These are phyloP conservation scores for Coniochaeta hoffmannii DNA, from an alignment of 2,329 filamentous ascomycete genomes.

Conservation along the genomic window DNA sequence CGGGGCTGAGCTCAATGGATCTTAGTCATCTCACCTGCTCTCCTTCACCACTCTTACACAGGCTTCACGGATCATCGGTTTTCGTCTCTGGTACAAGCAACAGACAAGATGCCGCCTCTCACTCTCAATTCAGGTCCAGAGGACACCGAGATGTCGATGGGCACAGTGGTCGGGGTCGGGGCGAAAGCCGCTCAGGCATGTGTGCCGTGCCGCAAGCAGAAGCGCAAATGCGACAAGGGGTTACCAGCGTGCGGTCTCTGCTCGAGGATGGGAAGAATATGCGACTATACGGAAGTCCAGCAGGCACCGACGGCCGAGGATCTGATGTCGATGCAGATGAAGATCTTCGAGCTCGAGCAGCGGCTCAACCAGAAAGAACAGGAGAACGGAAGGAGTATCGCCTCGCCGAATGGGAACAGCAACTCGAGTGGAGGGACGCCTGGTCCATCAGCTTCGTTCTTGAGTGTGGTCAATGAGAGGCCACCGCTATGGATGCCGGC, in stretches of 20 bases:
- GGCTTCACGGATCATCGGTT: too few species aligned
- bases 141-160: background rate
- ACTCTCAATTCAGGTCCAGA: background rate
- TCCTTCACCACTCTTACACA: background rate
- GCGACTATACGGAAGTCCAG: slow-evolving; percentile 31
- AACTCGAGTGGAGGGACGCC: background rate
- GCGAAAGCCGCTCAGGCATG: slow-evolving; percentile 15
- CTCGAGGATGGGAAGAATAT: slow-evolving; percentile 29
- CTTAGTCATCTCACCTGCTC: background rate
- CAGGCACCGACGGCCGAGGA: slow-evolving; percentile 30
- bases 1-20: background rate
- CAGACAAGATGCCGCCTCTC: background rate
- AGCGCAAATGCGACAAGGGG: slow-evolving; percentile 43
- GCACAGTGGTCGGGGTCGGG: background rate
- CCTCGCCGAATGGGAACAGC: background rate
- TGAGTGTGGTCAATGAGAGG: background rate
- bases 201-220: slow-evolving; percentile 29
- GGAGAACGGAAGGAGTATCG: background rate
- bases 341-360: slow-evolving; percentile 29
- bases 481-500: slow-evolving; percentile 13
- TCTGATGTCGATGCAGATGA: slow-evolving; percentile 27
- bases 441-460: background rate
- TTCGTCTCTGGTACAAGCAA: background rate
- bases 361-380: slow-evolving; percentile 17
- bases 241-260: slow-evolving; percentile 41